These are phyloP conservation scores for Perkinsus olseni DNA, from an alignment of 169 alveolate species.

Conservation along the genomic window DNA sequence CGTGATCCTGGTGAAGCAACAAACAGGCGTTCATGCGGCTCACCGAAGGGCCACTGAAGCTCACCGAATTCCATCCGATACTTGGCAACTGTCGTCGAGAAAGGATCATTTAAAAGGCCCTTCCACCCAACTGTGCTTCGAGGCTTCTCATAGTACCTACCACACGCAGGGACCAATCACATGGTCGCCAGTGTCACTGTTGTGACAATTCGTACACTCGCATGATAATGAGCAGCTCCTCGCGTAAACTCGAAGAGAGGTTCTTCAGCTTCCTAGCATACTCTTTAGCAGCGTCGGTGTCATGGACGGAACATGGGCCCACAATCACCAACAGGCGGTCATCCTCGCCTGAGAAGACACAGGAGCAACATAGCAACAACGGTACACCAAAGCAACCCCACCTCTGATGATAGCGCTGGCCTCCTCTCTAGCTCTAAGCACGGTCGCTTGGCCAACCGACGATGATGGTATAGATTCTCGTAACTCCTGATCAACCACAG, in stretches of 20 bases:
- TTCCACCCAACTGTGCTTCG: conserved; percentile 31
- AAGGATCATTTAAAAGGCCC: conserved; percentile 24
- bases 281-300: conserved; percentile 25
- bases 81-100: background rate
- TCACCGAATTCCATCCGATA: background rate
- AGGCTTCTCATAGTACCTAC: conserved; percentile 27
- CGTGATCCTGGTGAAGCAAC: background rate
- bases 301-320: conserved; percentile 30
- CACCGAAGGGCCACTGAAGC: too few species aligned
- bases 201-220: conserved; percentile 7
- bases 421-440: background rate
- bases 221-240: conserved; percentile 20
- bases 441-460: background rate
- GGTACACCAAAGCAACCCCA: background rate
- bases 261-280: conserved; percentile 15
- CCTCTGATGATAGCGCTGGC: background rate
- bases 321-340: conserved; percentile 18
- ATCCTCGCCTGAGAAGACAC: background rate
- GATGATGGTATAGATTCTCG: background rate
- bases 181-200: too few species aligned
- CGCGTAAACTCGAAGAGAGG: background rate
- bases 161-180: background rate
- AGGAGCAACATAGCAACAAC: background rate
- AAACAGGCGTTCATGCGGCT: too few species aligned
- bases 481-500: background rate